phyloP scores from a whole-genome alignment of 2,329 filamentous ascomycete genomes.

The Mollisiaceae sp. region DNA sequence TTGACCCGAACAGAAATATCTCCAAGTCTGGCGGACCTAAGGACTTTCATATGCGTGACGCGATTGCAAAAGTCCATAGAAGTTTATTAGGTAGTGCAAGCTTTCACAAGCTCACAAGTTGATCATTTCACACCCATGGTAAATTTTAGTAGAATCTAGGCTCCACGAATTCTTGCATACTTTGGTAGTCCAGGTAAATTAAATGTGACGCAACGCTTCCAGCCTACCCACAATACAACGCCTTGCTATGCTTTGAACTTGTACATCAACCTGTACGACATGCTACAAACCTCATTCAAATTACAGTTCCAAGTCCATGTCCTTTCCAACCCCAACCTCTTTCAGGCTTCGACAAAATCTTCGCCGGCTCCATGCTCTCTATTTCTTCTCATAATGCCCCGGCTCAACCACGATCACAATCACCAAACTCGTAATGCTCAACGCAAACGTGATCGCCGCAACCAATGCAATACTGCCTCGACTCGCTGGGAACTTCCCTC shows the following conservation, averaged over 20 bases:
- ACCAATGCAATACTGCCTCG: conserved; percentile 76
- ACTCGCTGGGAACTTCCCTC: conserved; percentile 80
- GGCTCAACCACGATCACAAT: conserved; percentile 63
- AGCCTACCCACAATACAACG: neutral
- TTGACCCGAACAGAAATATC: no score
- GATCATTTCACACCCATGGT: no score
- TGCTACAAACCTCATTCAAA: neutral
- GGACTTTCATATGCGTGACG: no score
- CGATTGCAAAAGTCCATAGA: no score
- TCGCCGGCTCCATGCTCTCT: neutral
- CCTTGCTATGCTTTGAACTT: neutral
- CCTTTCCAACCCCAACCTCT: neutral
- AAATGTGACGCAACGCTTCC: neutral
- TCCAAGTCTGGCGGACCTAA: no score
- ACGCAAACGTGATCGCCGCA: conserved; percentile 64
- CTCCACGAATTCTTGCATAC: neutral
- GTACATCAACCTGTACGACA: conserved; percentile 5
- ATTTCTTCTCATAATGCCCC: conserved; percentile 31
- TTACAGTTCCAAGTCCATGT: no score
- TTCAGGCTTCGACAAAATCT: neutral
- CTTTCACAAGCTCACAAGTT: no score
- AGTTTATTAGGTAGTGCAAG: no score
- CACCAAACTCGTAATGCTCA: conserved; percentile 65
- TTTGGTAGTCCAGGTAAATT: neutral
- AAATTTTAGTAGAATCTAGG: no score